Evolutionary conservation across 2,329 filamentous ascomycete species (phyloP).

Genomic region (Leptosphaerulina australis): DNA sequence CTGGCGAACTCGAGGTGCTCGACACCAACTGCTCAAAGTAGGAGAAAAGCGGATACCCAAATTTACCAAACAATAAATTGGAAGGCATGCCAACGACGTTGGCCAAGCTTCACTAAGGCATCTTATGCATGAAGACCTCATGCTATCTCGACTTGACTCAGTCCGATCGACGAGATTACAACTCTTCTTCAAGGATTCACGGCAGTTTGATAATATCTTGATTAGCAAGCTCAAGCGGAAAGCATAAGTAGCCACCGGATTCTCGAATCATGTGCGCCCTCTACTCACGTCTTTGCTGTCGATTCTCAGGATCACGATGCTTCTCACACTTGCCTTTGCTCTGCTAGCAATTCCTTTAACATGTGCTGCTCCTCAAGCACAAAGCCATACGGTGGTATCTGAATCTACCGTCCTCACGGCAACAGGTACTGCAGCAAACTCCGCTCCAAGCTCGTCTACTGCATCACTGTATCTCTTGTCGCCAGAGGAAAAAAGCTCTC

Average conservation of each 20-base stretch:
- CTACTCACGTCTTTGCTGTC: background rate
- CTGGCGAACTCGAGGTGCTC: background rate
- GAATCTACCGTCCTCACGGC: background rate
- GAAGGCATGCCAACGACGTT: background rate
- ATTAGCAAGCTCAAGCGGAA: background rate
- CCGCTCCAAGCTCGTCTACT: conserved; percentile 3
- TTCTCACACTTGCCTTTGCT: background rate
- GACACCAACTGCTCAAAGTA: background rate
- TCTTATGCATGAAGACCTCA: conserved; percentile 1
- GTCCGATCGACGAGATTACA: background rate
- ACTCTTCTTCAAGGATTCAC: background rate
- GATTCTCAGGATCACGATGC: background rate
- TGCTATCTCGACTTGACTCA: background rate
- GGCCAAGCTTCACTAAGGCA: conserved; percentile 10
- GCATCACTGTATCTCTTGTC: conserved; percentile 15
- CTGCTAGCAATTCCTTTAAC: background rate
- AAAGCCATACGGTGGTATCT: conserved; percentile 1
- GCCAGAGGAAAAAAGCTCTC: conserved; percentile 27
- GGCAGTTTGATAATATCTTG: background rate
- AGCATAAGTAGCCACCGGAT: background rate
- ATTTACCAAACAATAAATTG: too few species aligned
- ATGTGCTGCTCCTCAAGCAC: conserved; percentile 9
- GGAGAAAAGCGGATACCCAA: background rate
- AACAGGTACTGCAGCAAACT: background rate
- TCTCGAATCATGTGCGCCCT: background rate